phyloP scores from a whole-genome alignment of 1,284 basidiomycete genomes.

The Ustilago crameri region DNA sequence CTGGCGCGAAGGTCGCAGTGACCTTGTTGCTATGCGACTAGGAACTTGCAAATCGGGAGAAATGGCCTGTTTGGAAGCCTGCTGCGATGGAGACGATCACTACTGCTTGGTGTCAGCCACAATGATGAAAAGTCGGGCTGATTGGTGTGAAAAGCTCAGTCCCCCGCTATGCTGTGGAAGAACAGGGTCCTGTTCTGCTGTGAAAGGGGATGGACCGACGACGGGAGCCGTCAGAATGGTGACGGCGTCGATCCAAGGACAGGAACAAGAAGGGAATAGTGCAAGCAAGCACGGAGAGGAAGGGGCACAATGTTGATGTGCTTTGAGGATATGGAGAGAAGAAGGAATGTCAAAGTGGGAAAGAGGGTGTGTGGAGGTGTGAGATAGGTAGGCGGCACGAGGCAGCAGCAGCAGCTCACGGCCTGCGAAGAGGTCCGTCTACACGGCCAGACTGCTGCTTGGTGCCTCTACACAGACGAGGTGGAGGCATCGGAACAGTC shows the following conservation, averaged over 20 bases:
- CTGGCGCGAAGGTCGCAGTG: no score
- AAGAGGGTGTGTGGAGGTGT: conserved; percentile 17
- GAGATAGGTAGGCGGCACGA: conserved; percentile 20
- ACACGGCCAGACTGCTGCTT: not conserved
- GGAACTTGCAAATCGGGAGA: no score
- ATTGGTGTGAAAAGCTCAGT: no score
- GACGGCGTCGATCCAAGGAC: conserved; percentile 4
- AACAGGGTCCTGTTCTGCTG: not conserved
- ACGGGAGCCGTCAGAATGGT: not conserved
- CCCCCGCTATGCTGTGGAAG: not conserved
- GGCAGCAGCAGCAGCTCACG: conserved; percentile 3
- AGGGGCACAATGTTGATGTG: conserved; percentile 6
- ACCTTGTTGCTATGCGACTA: no score
- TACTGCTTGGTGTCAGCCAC: no score
- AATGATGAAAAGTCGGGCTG: no score
- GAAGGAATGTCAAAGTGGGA: conserved; percentile 21
- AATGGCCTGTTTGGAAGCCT: no score
- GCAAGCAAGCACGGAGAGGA: not conserved
- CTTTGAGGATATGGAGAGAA: conserved; percentile 25
- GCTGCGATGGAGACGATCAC: no score
- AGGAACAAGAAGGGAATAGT: not conserved
- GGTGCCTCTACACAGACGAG: not conserved
- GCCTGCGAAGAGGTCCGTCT: not conserved
- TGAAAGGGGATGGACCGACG: conserved; percentile 4
- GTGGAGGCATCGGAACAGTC: conserved; percentile 23